A percentile compares a stretch with the other conserved stretches of the same genome.
These are phyloP conservation scores for Homolaphlyctis polyrhiza DNA, from an alignment of 371 early-diverging fungal species.

Conservation along the genomic window DNA sequence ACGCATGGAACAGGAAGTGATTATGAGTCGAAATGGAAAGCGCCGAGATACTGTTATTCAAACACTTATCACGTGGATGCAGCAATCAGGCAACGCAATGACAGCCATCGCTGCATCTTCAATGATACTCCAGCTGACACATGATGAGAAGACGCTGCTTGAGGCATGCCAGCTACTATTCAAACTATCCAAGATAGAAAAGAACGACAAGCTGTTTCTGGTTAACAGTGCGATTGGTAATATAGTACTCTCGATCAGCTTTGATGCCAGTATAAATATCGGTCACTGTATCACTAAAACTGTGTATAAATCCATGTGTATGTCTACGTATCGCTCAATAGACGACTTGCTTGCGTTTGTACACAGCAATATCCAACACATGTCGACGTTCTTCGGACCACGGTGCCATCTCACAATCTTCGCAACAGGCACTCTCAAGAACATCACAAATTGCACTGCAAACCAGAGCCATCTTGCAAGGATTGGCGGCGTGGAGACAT, in stretches of 20 bases:
- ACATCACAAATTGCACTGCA: conserved; percentile 5
- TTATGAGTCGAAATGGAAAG: too few relatives aligned
- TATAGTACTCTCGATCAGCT: background rate
- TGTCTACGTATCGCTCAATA: background rate
- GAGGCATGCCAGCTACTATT: conserved; percentile 26
- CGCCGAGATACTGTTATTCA: conserved; percentile 15
- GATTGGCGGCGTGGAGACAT: background rate
- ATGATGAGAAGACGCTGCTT: conserved; percentile 20
- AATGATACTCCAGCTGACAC: conserved; percentile 22
- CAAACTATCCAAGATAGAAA: conserved; percentile 25
- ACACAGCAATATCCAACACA: background rate
- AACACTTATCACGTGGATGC: conserved; percentile 26
- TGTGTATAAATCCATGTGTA: background rate
- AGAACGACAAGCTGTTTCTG: conserved; percentile 19
- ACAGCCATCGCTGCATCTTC: conserved; percentile 26
- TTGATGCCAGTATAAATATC: background rate
- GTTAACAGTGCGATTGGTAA: conserved; percentile 11
- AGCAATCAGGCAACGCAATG: conserved; percentile 10
- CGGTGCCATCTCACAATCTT: conserved; percentile 9
- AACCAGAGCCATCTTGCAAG: background rate
- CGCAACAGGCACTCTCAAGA: conserved; percentile 15
- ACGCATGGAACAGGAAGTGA: too few relatives aligned
- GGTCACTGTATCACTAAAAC: conserved; percentile 1
- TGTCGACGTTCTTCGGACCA: conserved; percentile 1
- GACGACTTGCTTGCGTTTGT: background rate